phyloP scores from a whole-genome alignment of 768 basidiomycete genomes.

The Boletus pseudo-olivaceus region DNA sequence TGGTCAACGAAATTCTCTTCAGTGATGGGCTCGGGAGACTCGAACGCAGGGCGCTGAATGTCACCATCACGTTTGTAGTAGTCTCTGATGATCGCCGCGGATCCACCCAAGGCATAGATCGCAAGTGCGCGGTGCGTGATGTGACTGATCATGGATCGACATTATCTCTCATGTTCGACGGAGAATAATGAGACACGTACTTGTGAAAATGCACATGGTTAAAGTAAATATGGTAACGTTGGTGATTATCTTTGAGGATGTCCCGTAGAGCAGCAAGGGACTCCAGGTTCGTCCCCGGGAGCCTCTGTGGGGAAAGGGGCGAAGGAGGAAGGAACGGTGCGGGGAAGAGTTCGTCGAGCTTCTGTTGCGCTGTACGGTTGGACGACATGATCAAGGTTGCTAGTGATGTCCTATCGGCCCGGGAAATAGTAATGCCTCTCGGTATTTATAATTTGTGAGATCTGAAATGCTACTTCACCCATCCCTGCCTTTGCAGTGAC shows the following conservation, averaged over 20 bases:
- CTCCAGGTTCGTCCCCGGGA: constrained; percentile 23
- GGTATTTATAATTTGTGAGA: neutral
- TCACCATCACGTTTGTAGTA: constrained; percentile 24
- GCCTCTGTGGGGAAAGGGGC: constrained; percentile 23
- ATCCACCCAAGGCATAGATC: constrained; percentile 26
- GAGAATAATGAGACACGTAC: constrained; percentile 28
- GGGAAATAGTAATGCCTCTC: neutral
- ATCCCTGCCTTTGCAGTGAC: too few species aligned
- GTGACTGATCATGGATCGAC: constrained; percentile 16
- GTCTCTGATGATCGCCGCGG: constrained; percentile 20
- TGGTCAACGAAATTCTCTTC: constrained; percentile 23
- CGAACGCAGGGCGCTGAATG: constrained; percentile 22
- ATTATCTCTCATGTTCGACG: neutral
- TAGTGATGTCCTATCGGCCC: neutral
- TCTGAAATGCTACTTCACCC: too few species aligned
- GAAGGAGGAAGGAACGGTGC: constrained; percentile 26
- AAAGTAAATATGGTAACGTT: constrained; percentile 47
- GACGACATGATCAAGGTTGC: constrained; percentile 10
- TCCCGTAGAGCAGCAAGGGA: constrained; percentile 25
- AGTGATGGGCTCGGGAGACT: constrained; percentile 24
- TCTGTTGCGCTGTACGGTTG: neutral
- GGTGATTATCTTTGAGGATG: constrained; percentile 47
- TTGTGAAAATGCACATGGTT: constrained; percentile 49
- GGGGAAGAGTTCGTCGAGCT: constrained; percentile 24
- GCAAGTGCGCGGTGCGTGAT: constrained; percentile 29